Conservation (phyloP, 129 eudicot species). For the Pittosporum tobira region DNA sequence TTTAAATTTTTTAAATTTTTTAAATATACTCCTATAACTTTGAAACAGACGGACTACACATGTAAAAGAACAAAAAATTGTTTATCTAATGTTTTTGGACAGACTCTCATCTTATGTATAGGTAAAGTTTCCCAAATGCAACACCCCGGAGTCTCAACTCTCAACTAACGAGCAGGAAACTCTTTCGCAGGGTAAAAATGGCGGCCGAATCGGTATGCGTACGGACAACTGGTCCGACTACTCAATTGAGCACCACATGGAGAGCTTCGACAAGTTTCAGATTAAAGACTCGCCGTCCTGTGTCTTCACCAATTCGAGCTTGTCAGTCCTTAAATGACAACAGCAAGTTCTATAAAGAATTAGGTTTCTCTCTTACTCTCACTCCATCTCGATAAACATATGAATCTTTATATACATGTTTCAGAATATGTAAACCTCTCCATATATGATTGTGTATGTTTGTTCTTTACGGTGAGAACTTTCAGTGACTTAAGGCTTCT, state of each 20-base stretch:
- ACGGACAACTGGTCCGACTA: not conserved
- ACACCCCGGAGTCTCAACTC: no score
- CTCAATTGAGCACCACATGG: not conserved
- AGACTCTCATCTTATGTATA: no score
- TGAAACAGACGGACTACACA: no score
- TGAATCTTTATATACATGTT: not conserved
- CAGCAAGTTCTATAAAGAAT: slow-evolving; percentile 65
- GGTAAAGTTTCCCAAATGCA: no score
- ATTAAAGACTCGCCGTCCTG: slow-evolving; percentile 5
- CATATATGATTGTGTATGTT: not conserved
- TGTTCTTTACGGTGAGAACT: not conserved
- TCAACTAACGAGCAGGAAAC: not conserved
- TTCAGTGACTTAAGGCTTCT: not conserved
- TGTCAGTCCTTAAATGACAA: slow-evolving; percentile 55
- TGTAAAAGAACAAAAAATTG: no score
- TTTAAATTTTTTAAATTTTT: no score
- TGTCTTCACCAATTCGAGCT: slow-evolving; percentile 27
- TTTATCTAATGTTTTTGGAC: no score
- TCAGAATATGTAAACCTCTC: no score
- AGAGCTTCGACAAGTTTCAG: not conserved
- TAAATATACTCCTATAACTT: no score
- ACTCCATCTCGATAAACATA: not conserved
- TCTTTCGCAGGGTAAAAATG: slow-evolving; percentile 25
- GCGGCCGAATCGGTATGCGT: slow-evolving; percentile 25
- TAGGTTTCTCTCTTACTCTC: slow-evolving; percentile 40